phyloP scores from a whole-genome alignment of 176 grass and related monocot genomes.

The Carex myosuroides region DNA sequence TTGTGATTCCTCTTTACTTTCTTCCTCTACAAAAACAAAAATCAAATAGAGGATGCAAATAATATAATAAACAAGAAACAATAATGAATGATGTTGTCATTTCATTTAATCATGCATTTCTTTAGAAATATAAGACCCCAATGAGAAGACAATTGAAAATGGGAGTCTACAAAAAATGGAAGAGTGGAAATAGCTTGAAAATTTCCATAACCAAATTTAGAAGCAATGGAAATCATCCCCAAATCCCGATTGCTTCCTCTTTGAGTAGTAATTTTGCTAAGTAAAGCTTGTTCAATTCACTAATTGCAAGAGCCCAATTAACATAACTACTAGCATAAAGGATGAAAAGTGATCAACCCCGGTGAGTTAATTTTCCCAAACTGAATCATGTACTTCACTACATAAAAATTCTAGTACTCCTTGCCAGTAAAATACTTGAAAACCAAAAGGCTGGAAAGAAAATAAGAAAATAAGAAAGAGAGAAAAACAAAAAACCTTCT shows the following conservation, averaged over 20 bases:
- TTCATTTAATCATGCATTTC: not conserved
- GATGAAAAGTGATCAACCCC: not conserved
- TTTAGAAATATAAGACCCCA: not conserved
- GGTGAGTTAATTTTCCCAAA: not conserved
- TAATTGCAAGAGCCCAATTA: not conserved
- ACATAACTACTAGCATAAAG: not conserved
- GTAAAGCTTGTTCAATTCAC: not conserved
- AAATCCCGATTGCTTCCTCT: not conserved
- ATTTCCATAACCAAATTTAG: not conserved
- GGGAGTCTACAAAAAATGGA: not conserved
- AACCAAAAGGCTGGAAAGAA: not conserved
- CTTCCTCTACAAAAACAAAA: constrained; percentile 30
- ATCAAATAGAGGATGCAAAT: not conserved
- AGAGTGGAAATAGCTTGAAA: not conserved
- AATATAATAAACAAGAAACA: not conserved
- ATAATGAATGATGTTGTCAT: not conserved
- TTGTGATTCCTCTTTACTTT: constrained; percentile 34
- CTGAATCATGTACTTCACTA: not conserved
- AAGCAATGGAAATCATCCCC: not conserved
- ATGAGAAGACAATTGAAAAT: not conserved
- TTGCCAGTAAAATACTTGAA: not conserved
- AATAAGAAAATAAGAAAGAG: not conserved
- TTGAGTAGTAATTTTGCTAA: not conserved
- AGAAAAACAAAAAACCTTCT: constrained; percentile 36
- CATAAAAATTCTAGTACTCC: not conserved